phyloP scores from a whole-genome alignment of 2,329 filamentous ascomycete species.

The Fusarium piperis region DNA sequence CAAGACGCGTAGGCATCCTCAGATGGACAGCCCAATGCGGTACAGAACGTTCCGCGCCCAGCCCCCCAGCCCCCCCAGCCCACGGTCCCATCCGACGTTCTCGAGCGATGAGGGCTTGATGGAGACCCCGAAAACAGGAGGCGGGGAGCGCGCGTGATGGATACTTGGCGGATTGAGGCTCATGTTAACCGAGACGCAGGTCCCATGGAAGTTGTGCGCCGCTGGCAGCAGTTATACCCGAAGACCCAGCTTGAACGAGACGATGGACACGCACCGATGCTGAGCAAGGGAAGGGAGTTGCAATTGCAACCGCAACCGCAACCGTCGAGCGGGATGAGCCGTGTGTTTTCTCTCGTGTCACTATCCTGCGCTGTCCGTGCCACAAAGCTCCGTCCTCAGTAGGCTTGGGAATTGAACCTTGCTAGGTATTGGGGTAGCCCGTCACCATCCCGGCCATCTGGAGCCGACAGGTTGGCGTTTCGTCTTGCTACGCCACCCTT shows the following conservation, averaged over 20 bases:
- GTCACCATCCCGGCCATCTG: constrained; percentile 17
- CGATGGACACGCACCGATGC: not conserved
- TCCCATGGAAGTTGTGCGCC: constrained; percentile 14
- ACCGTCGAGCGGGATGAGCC: constrained; percentile 16
- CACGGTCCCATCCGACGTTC: constrained; percentile 16
- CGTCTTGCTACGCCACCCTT: constrained; percentile 14
- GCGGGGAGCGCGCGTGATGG: constrained; percentile 7
- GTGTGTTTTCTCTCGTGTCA: not conserved
- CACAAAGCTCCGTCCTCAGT: not conserved
- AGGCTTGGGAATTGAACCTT: constrained; percentile 4
- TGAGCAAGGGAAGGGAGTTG: not conserved
- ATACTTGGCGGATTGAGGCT: not conserved
- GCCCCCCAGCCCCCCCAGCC: constrained; percentile 5
- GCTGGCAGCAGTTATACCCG: constrained; percentile 6
- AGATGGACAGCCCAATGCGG: constrained; percentile 4
- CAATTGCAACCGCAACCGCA: constrained; percentile 20
- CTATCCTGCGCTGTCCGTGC: not conserved
- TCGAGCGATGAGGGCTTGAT: constrained; percentile 27
- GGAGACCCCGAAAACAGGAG: constrained; percentile 19
- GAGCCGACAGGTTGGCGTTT: constrained; percentile 29
- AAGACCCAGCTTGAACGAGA: not conserved
- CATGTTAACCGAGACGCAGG: constrained; percentile 20
- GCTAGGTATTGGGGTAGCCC: not conserved
- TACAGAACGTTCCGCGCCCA: not conserved
- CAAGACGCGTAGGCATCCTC: not conserved